Percentiles rank a stretch among this genome's conserved stretches.
Evolutionary conservation across 257 asterid genomes (phyloP).

Genomic region (Scutellaria barbata): DNA sequence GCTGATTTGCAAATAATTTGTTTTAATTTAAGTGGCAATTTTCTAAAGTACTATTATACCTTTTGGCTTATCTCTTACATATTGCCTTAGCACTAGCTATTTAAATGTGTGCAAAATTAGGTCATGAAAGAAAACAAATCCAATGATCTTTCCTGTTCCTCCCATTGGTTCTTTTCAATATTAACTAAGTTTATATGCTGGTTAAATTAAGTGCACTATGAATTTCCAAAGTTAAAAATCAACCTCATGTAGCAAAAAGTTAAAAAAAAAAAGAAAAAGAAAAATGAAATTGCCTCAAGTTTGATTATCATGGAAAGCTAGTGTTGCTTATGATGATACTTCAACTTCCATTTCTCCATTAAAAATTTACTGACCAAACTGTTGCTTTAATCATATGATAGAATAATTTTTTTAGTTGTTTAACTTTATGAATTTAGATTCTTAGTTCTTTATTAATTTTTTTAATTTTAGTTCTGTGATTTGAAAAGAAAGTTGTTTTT

Average conservation of each 20-base stretch:
- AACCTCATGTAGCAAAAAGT: background rate
- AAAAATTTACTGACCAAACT: slow-evolving; percentile 17
- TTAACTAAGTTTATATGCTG: slow-evolving; percentile 14
- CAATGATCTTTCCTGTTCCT: slow-evolving; percentile 22
- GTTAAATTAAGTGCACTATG: slow-evolving; percentile 34
- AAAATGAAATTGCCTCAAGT: slow-evolving; percentile 2
- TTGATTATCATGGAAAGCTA: slow-evolving; percentile 37
- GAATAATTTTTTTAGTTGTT: background rate
- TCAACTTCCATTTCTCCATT: slow-evolving; percentile 36
- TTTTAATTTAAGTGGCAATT: slow-evolving; percentile 33
- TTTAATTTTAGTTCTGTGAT: too few species aligned
- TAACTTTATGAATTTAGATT: too few species aligned
- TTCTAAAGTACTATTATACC: slow-evolving; percentile 22
- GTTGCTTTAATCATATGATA: slow-evolving; percentile 1
- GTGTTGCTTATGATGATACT: slow-evolving; percentile 43
- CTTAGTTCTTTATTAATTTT: too few species aligned
- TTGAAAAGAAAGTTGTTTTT: too few species aligned
- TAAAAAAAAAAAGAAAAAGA: background rate
- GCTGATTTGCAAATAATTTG: slow-evolving; percentile 40
- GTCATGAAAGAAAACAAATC: slow-evolving; percentile 43
- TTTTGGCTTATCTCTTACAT: slow-evolving; percentile 30
- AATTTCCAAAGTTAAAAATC: slow-evolving; percentile 31
- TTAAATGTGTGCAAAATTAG: slow-evolving; percentile 49
- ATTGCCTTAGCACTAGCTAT: slow-evolving; percentile 30
- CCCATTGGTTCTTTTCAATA: slow-evolving; percentile 19